Evolutionary conservation across 148 eudicot genomes (phyloP).

Genomic region (Rhododendron vialii): DNA sequence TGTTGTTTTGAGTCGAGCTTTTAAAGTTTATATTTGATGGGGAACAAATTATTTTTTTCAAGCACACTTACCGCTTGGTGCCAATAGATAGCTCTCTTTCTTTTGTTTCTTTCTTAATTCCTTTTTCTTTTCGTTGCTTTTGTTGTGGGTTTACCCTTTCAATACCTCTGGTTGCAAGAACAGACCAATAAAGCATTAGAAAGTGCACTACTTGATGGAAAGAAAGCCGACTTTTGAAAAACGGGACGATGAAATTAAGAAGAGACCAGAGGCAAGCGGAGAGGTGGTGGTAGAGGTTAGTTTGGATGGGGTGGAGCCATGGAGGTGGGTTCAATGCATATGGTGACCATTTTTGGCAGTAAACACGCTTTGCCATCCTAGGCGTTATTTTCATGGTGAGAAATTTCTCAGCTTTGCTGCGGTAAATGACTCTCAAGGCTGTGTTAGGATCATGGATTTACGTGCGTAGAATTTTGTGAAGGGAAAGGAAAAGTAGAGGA

Average conservation of each 20-base stretch:
- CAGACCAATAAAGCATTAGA: constrained; percentile 87
- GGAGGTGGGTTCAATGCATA: constrained; percentile 46
- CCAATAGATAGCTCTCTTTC: neutral
- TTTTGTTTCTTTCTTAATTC: neutral
- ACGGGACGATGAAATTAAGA: constrained; percentile 80
- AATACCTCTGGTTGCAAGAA: constrained; percentile 35
- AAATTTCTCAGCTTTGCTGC: too few relatives aligned
- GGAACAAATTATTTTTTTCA: neutral
- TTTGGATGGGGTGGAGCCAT: too few relatives aligned
- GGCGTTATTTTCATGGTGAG: too few relatives aligned
- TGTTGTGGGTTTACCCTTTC: neutral
- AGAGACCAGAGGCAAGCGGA: constrained; percentile 51
- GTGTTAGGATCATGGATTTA: too few relatives aligned
- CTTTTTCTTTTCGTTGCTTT: neutral
- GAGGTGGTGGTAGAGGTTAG: constrained; percentile 73
- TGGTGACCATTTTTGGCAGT: too few relatives aligned
- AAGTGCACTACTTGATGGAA: constrained; percentile 65
- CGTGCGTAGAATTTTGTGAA: too few relatives aligned
- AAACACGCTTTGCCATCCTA: too few relatives aligned
- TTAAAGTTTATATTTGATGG: neutral
- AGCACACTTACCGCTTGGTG: neutral
- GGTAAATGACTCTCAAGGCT: too few relatives aligned
- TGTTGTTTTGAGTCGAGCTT: neutral
- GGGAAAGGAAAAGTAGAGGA: too few relatives aligned
- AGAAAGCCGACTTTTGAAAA: constrained; percentile 63